A percentile compares a stretch with the other conserved stretches of the same genome.
These are phyloP conservation scores for Coelastrella sp. DNA, from an alignment of 139 green algal genomes.

Conservation along the genomic window DNA sequence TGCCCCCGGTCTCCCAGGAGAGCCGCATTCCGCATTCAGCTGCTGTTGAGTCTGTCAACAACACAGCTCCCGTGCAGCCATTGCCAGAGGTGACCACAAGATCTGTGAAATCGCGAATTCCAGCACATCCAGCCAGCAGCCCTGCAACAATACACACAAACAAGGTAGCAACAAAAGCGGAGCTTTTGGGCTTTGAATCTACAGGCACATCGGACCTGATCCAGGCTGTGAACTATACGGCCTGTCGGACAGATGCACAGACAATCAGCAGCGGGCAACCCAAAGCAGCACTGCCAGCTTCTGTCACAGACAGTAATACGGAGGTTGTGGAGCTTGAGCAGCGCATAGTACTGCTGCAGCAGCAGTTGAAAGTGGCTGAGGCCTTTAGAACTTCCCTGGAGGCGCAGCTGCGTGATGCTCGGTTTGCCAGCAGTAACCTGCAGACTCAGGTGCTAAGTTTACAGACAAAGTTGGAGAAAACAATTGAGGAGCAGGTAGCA, in stretches of 20 bases:
- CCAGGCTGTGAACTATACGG: too few relatives aligned
- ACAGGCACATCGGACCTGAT: too few relatives aligned
- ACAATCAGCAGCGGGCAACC: too few relatives aligned
- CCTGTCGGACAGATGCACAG: too few relatives aligned
- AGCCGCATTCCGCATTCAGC: conserved; percentile 23
- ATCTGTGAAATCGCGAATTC: conserved; percentile 21
- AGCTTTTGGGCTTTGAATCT: too few relatives aligned
- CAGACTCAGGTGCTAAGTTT: conserved; percentile 41
- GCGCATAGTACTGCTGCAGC: conserved; percentile 6
- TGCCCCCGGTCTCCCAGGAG: conserved; percentile 1
- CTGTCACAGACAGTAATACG: neutral
- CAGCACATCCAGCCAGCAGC: neutral
- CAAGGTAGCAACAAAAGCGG: neutral
- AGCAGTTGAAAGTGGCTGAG: conserved; percentile 32
- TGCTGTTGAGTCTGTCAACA: neutral
- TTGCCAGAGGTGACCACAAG: neutral
- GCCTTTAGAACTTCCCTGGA: conserved; percentile 33
- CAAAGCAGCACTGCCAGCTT: neutral
- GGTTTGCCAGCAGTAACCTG: conserved; percentile 16
- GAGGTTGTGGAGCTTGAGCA: neutral
- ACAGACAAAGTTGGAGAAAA: conserved; percentile 42
- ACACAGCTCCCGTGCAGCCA: neutral
- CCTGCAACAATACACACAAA: neutral
- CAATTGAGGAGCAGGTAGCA: conserved; percentile 21
- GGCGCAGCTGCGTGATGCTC: conserved; percentile 23